A percentile compares a stretch with the other conserved stretches of the same genome.
Evolutionary conservation across 1,139 yeast genomes (phyloP).

Genomic region (Kodamaea plutei): DNA sequence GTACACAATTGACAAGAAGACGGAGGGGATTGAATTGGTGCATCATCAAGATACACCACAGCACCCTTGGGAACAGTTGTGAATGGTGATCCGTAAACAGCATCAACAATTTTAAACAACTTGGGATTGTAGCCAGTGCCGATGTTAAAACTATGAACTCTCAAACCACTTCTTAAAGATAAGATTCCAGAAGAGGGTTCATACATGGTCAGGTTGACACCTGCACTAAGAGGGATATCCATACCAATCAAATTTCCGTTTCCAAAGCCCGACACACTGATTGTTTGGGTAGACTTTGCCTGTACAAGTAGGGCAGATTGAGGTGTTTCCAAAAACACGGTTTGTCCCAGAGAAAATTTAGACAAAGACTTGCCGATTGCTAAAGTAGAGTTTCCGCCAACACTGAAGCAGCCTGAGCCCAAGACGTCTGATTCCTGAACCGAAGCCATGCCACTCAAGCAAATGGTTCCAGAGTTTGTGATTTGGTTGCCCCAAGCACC

Average conservation of each 20-base stretch:
- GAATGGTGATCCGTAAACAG: conserved; percentile 12
- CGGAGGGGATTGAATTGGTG: too few relatives aligned
- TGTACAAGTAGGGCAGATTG: conserved; percentile 11
- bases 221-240: conserved; percentile 11
- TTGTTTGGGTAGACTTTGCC: conserved; percentile 16
- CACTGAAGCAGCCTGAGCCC: conserved; percentile 16
- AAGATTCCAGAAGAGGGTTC: conserved; percentile 14
- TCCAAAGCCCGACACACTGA: conserved; percentile 27
- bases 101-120: conserved; percentile 12
- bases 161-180: conserved; percentile 7
- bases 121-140: conserved; percentile 18
- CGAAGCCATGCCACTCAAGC: conserved; percentile 11
- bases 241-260: conserved; percentile 24
- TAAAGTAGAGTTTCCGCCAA: conserved; percentile 8
- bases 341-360: conserved; percentile 9
- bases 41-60: conserved; percentile 9
- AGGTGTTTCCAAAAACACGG: conserved; percentile 11
- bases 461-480: conserved; percentile 14
- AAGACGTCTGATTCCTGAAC: conserved; percentile 9
- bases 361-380: conserved; percentile 8
- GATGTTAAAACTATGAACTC: conserved; percentile 12
- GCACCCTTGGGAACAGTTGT: conserved; percentile 12
- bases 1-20: too few relatives aligned
- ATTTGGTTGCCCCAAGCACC: too few relatives aligned
- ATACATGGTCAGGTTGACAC: conserved; percentile 8